Percentiles rank a stretch among this genome's conserved stretches.
phyloP scores from a whole-genome alignment of 305 asterid genomes.

The Euphrasia arctica region DNA sequence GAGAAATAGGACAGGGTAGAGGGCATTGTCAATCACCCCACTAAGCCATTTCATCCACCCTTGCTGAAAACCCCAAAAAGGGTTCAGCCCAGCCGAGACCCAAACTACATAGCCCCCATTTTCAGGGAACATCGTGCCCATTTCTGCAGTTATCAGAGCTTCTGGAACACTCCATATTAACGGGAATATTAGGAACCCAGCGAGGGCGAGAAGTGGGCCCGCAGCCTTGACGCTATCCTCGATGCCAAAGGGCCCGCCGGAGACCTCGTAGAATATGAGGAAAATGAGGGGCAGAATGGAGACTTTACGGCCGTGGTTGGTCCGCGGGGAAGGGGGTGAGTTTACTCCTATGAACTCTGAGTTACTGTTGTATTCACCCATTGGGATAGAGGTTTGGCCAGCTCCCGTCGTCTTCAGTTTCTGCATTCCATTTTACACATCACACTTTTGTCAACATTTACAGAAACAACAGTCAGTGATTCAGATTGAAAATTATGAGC shows the following conservation, averaged over 20 bases:
- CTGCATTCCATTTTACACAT: background rate
- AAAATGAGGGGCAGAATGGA: conserved; percentile 68
- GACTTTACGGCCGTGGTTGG: conserved; percentile 41
- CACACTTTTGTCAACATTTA: background rate
- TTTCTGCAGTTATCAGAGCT: background rate
- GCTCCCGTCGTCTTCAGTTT: conserved; percentile 1
- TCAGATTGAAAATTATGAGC: background rate
- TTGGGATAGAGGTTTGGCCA: background rate
- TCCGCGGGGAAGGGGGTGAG: conserved; percentile 34
- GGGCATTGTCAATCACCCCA: conserved; percentile 5
- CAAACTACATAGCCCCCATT: background rate
- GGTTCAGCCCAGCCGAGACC: conserved; percentile 5
- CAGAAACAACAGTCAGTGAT: too few species aligned
- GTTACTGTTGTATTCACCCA: background rate
- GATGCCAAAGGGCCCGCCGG: conserved; percentile 88
- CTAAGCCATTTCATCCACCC: conserved; percentile 11
- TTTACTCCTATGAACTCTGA: conserved; percentile 23
- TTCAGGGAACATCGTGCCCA: conserved; percentile 5
- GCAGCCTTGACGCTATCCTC: conserved; percentile 40
- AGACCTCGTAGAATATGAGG: conserved; percentile 83
- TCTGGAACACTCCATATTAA: conserved; percentile 1
- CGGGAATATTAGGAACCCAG: background rate
- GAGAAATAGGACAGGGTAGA: background rate
- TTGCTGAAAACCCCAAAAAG: conserved; percentile 6
- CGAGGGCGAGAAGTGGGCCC: conserved; percentile 1